Conservation (phyloP, 192 early-diverging fungal species). For the Coemansia sp. region DNA sequence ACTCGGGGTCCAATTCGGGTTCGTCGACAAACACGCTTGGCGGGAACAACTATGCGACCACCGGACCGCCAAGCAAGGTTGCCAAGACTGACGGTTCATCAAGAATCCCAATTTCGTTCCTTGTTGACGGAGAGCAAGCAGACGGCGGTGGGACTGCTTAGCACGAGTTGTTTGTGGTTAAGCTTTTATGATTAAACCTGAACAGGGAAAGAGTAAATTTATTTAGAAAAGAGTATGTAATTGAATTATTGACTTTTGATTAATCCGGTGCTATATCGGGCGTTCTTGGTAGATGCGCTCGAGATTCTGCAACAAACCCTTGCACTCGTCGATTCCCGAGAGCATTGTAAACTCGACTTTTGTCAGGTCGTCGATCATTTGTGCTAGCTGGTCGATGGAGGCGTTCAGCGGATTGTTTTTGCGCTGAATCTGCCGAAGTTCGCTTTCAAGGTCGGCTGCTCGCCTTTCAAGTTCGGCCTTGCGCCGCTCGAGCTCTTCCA, state of each 20-base stretch:
- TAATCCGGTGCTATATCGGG: too few relatives aligned
- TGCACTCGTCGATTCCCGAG: constrained; percentile 41
- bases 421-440: constrained; percentile 27
- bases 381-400: constrained; percentile 30
- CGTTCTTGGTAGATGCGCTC: constrained; percentile 17
- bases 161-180: too few relatives aligned
- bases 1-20: not conserved
- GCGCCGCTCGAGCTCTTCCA: constrained; percentile 40
- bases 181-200: too few relatives aligned
- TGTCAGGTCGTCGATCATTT: constrained; percentile 41
- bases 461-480: constrained; percentile 30
- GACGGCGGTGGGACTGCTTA: too few relatives aligned
- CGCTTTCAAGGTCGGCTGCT: constrained; percentile 27
- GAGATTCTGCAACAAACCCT: constrained; percentile 26
- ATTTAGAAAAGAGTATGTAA: too few relatives aligned
- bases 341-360: constrained; percentile 42
- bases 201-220: too few relatives aligned
- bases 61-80: not conserved
- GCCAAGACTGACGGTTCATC: not conserved
- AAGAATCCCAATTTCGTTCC: constrained; percentile 32
- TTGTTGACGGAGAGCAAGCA: constrained; percentile 11
- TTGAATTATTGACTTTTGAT: too few relatives aligned
- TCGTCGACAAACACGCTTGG: not conserved
- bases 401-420: constrained; percentile 29
- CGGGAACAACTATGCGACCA: not conserved